These are phyloP conservation scores for Starmerella tilneyi DNA, from an alignment of 805 yeast genomes.

Conservation along the genomic window DNA sequence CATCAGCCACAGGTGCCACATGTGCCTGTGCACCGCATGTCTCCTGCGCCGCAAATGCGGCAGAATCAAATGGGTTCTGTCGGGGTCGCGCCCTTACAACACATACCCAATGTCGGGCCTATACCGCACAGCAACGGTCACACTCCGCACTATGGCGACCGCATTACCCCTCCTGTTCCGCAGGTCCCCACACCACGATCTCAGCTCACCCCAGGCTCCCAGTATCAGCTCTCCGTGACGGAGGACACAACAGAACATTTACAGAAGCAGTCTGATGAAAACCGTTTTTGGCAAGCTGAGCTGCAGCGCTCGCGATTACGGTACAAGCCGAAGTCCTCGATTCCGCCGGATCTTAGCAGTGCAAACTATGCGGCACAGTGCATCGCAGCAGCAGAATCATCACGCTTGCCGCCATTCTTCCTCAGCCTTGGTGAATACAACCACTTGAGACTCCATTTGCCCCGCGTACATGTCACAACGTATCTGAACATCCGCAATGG, in stretches of 20 bases:
- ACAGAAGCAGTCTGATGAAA: constrained; percentile 1
- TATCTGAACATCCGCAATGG: constrained; percentile 37
- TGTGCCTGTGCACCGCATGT: neutral
- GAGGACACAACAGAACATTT: constrained; percentile 1
- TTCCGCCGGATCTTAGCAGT: constrained; percentile 33
- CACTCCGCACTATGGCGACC: neutral
- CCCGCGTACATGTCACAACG: constrained; percentile 34
- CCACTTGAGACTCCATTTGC: constrained; percentile 30
- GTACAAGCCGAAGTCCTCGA: constrained; percentile 34
- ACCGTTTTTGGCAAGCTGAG: constrained; percentile 7
- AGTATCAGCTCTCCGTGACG: neutral
- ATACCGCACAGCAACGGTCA: neutral
- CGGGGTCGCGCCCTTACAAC: neutral
- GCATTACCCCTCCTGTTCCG: neutral
- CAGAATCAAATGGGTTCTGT: neutral
- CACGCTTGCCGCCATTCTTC: constrained; percentile 33
- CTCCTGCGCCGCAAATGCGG: no score
- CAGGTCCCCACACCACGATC: neutral
- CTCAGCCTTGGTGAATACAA: constrained; percentile 33
- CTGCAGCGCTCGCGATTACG: constrained; percentile 13
- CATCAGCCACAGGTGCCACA: neutral
- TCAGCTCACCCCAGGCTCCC: constrained; percentile 5
- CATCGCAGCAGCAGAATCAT: constrained; percentile 35
- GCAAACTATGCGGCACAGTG: constrained; percentile 34
- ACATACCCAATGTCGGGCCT: constrained; percentile 3